Evolutionary conservation across 495 filamentous ascomycete species (phyloP), one percentile per base, ranked within the genome.

Genomic region (Beverwykella pulmonaria): DNA sequence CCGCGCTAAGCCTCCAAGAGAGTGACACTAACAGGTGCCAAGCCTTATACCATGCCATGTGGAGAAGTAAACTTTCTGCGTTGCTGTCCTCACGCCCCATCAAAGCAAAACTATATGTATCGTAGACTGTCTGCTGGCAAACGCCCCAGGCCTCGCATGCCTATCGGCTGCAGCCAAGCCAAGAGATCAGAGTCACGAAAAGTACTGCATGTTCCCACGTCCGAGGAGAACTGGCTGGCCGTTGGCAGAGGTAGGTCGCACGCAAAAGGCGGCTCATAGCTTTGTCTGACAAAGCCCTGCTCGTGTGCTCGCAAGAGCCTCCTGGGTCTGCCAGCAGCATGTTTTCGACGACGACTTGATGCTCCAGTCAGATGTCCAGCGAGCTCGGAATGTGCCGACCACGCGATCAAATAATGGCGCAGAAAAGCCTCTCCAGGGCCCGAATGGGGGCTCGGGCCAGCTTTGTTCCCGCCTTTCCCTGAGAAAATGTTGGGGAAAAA

Each of bases 381-480:
- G 5, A 10, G 8, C 15, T 44, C 9, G 9, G 39, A 44, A 2
- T 12, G 39, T 15, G 39, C 39, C 39, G 39, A 44, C 8, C 6
- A 14, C 12, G 6, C 17, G 17, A 14, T 2, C 9, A n/a, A 44
- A 44, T 44, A n/a, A 44, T 44, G 39, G 39, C 8, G 15, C 39
- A 44, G 39, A 44, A 44, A 44, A 44, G 39, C 39, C 3, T 14
- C 17, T n/a, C 17, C 17, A 1, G 48, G 20, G 48, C 22, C 23
- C n/a, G 17, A 49, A n/a, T 48, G 8, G 49, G 49, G 49, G 22
- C 26, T 53, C 49, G 49, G 49, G 20, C 49, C 25, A 53, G 49
- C 20, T 14, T 53, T 53, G 15, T 53, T 53, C 49, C 49, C 9
- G 49, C 3, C 49, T 7, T 53, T 5, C 17, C 7, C 49, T n/a